phyloP scores from a whole-genome alignment of 176 grass and related monocot genomes.

The Aegilops speltoides region DNA sequence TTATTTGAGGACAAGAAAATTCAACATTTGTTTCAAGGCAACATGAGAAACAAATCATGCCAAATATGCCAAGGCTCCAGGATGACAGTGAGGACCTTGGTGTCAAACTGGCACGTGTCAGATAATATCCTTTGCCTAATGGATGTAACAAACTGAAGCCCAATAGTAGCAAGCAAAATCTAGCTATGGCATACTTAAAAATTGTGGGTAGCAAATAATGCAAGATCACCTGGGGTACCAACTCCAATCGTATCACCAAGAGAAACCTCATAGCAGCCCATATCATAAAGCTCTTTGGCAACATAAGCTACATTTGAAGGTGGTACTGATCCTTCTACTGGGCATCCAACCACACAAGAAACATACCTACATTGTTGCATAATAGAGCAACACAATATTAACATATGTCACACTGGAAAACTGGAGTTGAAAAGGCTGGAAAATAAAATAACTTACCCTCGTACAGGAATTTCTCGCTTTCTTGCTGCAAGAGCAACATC shows the following conservation, averaged over 20 bases:
- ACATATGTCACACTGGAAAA: neutral
- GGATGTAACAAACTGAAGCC: neutral
- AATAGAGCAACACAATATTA: conserved; percentile 20
- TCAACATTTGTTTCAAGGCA: neutral
- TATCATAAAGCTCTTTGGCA: conserved; percentile 90
- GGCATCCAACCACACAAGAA: conserved; percentile 88
- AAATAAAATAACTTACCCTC: conserved; percentile 66
- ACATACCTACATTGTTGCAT: conserved; percentile 56
- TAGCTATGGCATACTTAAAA: neutral
- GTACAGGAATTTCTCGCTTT: conserved; percentile 56
- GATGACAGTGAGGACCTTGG: neutral
- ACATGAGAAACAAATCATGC: neutral
- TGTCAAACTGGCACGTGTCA: neutral
- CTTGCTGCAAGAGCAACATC: conserved; percentile 81
- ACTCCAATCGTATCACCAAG: conserved; percentile 96
- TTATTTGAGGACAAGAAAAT: neutral
- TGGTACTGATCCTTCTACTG: conserved; percentile 72
- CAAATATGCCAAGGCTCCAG: neutral
- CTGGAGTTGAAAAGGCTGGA: neutral
- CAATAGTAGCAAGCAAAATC: neutral
- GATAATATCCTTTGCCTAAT: neutral
- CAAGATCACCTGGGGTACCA: conserved; percentile 79
- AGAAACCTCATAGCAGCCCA: conserved; percentile 96
- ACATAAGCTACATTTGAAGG: conserved; percentile 84
- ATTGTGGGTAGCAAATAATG: neutral